Percentiles rank a stretch among this genome's conserved stretches.
Evolutionary conservation across 1,284 basidiomycete species (phyloP).

Genomic region (Ganoderma lucidum): DNA sequence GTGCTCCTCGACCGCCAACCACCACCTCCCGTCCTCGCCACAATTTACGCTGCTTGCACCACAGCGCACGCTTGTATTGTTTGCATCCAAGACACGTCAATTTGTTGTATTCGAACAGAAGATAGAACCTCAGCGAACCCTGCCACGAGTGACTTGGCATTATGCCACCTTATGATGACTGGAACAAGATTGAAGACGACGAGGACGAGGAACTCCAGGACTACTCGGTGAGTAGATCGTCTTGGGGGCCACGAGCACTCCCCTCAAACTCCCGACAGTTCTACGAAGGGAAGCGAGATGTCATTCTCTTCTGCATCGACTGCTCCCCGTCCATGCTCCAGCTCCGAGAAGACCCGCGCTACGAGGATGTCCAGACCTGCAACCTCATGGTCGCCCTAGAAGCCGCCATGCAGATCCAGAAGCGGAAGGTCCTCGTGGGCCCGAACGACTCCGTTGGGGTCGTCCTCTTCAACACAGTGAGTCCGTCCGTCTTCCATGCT

Average conservation of each 20-base stretch:
- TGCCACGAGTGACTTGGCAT: neutral
- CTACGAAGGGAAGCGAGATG: slow-evolving; percentile 80
- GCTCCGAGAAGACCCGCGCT: slow-evolving; percentile 66
- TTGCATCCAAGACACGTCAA: neutral
- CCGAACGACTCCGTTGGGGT: slow-evolving; percentile 92
- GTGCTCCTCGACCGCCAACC: slow-evolving; percentile 2
- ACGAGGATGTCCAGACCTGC: slow-evolving; percentile 69
- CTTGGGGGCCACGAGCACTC: neutral
- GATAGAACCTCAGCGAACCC: neutral
- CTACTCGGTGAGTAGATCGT: slow-evolving; percentile 54
- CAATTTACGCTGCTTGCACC: neutral
- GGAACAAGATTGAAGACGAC: slow-evolving; percentile 78
- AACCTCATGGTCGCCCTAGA: slow-evolving; percentile 79
- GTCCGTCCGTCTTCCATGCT: slow-evolving; percentile 34
- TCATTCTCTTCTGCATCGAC: slow-evolving; percentile 93
- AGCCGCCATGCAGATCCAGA: slow-evolving; percentile 85
- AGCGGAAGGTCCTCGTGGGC: slow-evolving; percentile 88
- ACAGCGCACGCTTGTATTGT: neutral
- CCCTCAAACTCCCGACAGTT: slow-evolving; percentile 51
- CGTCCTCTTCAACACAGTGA: slow-evolving; percentile 91
- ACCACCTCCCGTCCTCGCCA: neutral
- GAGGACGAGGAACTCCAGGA: slow-evolving; percentile 84
- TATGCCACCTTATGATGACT: slow-evolving; percentile 75
- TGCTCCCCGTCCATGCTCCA: slow-evolving; percentile 90
- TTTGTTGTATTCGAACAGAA: neutral